These are phyloP conservation scores for Tulasnella sp. DNA, from an alignment of 768 basidiomycete genomes.

Conservation along the genomic window DNA sequence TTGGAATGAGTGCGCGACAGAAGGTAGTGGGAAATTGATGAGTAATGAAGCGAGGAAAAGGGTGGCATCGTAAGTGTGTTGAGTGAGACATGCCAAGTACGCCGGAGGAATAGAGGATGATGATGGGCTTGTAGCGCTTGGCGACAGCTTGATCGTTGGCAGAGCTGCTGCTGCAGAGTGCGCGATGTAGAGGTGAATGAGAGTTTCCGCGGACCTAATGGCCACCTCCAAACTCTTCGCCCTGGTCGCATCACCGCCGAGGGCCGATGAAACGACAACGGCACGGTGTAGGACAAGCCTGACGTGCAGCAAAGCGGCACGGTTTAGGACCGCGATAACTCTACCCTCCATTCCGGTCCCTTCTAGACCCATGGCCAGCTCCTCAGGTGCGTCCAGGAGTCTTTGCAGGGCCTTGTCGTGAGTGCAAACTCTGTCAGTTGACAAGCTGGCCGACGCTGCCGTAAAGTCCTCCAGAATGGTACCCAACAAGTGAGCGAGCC, in stretches of 20 bases:
- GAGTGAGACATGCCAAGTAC: conserved; percentile 7
- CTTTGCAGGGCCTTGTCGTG: conserved; percentile 71
- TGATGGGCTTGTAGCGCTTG: neutral
- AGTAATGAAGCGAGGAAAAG: conserved; percentile 13
- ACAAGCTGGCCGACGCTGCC: conserved; percentile 76
- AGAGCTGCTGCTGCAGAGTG: neutral
- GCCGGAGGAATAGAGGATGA: neutral
- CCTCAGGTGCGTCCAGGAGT: conserved; percentile 68
- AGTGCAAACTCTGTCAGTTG: conserved; percentile 64
- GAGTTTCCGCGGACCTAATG: conserved; percentile 10
- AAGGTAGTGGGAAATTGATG: conserved; percentile 18
- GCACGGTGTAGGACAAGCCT: conserved; percentile 84
- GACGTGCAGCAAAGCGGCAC: conserved; percentile 69
- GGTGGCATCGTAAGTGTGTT: conserved; percentile 6
- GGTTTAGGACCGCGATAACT: neutral
- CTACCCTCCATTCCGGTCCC: neutral
- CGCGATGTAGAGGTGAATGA: conserved; percentile 11
- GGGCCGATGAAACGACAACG: conserved; percentile 53
- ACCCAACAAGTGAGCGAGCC: conserved; percentile 75
- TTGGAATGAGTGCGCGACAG: conserved; percentile 13
- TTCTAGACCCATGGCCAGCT: conserved; percentile 42
- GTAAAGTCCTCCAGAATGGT: conserved; percentile 86
- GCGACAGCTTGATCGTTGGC: neutral
- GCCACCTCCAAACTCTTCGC: conserved; percentile 23
- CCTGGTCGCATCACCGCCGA: neutral